Evolutionary conservation across 495 filamentous ascomycete genomes (phyloP), one percentile per base, ranked within the genome.

Genomic region (Aspergillus sclerotioniger): DNA sequence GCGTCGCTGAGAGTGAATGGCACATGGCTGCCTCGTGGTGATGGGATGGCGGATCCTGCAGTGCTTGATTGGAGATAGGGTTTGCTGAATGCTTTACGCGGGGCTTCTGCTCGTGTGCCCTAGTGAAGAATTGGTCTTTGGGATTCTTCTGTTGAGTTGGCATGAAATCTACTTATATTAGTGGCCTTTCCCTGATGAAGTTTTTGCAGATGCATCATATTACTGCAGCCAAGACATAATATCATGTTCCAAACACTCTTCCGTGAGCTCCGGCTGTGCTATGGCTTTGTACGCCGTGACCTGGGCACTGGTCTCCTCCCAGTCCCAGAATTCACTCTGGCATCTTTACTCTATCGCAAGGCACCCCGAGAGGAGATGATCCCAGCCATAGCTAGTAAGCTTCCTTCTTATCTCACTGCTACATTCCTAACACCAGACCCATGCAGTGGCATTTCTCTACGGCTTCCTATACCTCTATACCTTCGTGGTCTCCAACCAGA

Each of bases 391-490:
- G 20, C 3, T 4, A 10, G 46, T 49, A 49, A 12, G 46, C 3
- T 28, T 2, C 20, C 46, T 7, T 25, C 21, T 37, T 10, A 15
- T 29, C 46, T 10, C 4, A 5, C 10, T 1, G n/a, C 8, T 8
- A 8, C 15, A 3, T 3, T 12, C 5, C 46, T 49, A 2, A 49
- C 13, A 35, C n/a, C 10, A 21, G 13, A 3, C 2, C 1, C 10
- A 20, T 15, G 3, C 46, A 49, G 46, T 28, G 5, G 46, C 46
- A 19, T 49, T 49, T 10, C 46, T 49, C 2, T 49, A 49, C 21
- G 46, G 46, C 46, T 49, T 49, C 46, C 20, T 49, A 12, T 49
- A 49, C 9, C 46, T 49, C 46, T 49, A 49, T 21, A 49, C 46
- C 46, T 49, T 49, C 20, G 46, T 49, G 19, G 46, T 49, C 46